Evolutionary conservation across 768 basidiomycete genomes (phyloP).

Genomic region (Suillus hirtellus): DNA sequence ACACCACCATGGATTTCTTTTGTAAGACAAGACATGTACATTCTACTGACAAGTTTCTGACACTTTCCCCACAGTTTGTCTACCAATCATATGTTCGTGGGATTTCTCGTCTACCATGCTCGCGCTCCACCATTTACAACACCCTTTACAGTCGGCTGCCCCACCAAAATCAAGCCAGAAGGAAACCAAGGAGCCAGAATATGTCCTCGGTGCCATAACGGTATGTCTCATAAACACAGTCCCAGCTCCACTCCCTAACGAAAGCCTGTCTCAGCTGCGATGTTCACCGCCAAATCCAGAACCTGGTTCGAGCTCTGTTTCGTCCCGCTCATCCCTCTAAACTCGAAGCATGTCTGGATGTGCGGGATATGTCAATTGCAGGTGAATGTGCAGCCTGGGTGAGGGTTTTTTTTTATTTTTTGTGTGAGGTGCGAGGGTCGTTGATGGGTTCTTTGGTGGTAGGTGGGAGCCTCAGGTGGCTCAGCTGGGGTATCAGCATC

Average conservation of each 20-base stretch:
- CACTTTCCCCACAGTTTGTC: constrained; percentile 40
- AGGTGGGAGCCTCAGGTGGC: constrained; percentile 39
- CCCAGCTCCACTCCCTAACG: too few species aligned
- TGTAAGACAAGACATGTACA: constrained; percentile 21
- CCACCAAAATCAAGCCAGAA: constrained; percentile 57
- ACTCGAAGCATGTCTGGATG: constrained; percentile 62
- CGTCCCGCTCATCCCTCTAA: constrained; percentile 68
- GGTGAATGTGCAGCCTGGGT: constrained; percentile 53
- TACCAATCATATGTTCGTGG: constrained; percentile 51
- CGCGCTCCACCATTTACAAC: constrained; percentile 10
- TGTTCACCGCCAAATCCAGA: constrained; percentile 61
- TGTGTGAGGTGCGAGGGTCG: background rate
- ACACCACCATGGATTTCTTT: constrained; percentile 26
- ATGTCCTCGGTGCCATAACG: constrained; percentile 75
- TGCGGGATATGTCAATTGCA: constrained; percentile 74
- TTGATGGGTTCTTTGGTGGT: background rate
- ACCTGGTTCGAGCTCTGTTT: constrained; percentile 79
- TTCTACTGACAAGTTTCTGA: constrained; percentile 29
- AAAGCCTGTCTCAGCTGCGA: constrained; percentile 50
- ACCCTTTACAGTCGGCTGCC: constrained; percentile 58
- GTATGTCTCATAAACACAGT: constrained; percentile 36
- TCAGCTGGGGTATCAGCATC: constrained; percentile 40
- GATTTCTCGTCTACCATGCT: background rate
- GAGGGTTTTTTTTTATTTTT: constrained; percentile 27
- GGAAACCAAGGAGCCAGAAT: constrained; percentile 52